Evolutionary conservation across 306 rosid genomes (phyloP), one percentile per base, ranked within the genome.

Genomic region (Amphicarpaea edgeworthii): DNA sequence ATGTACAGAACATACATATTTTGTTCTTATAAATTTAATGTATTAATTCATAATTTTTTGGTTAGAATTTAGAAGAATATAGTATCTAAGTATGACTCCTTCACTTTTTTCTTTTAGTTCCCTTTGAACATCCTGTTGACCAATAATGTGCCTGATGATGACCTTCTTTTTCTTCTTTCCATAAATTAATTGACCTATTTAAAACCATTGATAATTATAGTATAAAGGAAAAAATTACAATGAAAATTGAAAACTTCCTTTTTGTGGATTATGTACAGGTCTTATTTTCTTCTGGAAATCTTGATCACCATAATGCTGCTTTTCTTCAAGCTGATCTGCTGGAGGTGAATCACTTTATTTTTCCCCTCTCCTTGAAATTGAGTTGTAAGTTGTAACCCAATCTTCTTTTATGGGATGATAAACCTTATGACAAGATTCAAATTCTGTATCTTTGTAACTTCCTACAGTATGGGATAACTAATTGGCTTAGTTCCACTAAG

Each of bases 201-300:
- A 74, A 68, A 69, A 50, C 68, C 54, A 49, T 76, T 77, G 63
- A 49, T 20, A 37, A 41, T 71, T 23, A 12, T 45, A 46, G 68
- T 19, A 68, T 47, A 30, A 62, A 38, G 59, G 14, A 49, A 62
- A 32, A 60, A 23, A 12, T 71, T 55, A 15, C 69, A 6, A 12
- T 34, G 53, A 12, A 68, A 51, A 43, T 46, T 70, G 41, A 69
- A 19, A 78, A 10, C 24, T 68, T 62, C 40, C 40, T 11, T 26
- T 51, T 75, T 68, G 62, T 50, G 81, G 43, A 57, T 81, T 66
- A 76, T 63, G 45, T 41, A 40, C 86, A 96, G 99, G 90, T 83
- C 45, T 88, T 92, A 59, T 87, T 85, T 87, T 84, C 92, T 81
- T 85, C 96, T 62, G 91, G 93, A 79, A 87, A 78, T 51, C 78